These are phyloP conservation scores for Holtermannia corniformis DNA, from an alignment of 768 basidiomycete species.

Conservation along the genomic window DNA sequence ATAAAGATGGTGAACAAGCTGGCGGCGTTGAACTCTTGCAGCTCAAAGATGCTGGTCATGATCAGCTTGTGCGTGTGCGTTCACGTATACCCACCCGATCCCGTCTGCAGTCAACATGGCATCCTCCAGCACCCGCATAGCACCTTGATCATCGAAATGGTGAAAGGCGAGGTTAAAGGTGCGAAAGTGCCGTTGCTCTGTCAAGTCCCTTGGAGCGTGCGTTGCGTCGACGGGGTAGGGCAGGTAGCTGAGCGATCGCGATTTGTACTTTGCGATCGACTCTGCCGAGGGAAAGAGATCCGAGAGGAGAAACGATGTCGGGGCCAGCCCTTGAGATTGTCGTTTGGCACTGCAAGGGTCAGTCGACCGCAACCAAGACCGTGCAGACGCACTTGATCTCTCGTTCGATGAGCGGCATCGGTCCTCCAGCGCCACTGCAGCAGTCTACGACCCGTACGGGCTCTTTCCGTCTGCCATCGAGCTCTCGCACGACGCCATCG, in stretches of 20 bases:
- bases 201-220: conserved; percentile 6
- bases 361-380: not conserved
- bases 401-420: conserved; percentile 27
- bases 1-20: conserved; percentile 20
- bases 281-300: conserved; percentile 23
- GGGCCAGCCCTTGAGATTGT: conserved; percentile 1
- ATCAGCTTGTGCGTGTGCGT: not conserved
- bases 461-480: conserved; percentile 3
- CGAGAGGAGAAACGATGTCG: conserved; percentile 26
- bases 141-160: conserved; percentile 33
- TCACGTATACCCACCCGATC: conserved; percentile 24
- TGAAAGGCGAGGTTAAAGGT: conserved; percentile 40
- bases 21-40: conserved; percentile 26
- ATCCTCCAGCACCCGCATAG: conserved; percentile 29
- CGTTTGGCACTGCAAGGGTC: conserved; percentile 10
- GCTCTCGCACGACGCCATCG: conserved; percentile 15
- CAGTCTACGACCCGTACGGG: conserved; percentile 32
- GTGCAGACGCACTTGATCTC: conserved; percentile 31
- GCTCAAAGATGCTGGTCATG: conserved; percentile 33
- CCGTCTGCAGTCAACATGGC: conserved; percentile 32
- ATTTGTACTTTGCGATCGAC: conserved; percentile 1
- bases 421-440: conserved; percentile 35
- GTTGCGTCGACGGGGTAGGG: conserved; percentile 32
- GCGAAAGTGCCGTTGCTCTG: conserved; percentile 19
- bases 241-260: conserved; percentile 19